These are phyloP conservation scores for Viola odorata DNA, from an alignment of 345 rosid species.

Conservation along the genomic window DNA sequence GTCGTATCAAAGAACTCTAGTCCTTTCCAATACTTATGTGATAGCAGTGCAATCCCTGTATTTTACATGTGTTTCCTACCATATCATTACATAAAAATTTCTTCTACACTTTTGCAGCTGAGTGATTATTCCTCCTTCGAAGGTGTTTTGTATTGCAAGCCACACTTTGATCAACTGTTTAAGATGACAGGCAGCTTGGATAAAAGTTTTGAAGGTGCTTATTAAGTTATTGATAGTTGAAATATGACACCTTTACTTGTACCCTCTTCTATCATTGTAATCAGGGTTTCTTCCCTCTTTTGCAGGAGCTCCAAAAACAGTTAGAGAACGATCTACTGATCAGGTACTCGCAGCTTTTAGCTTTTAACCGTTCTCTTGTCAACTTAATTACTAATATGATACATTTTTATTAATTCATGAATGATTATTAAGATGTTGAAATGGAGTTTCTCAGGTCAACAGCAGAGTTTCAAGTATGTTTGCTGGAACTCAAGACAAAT, in stretches of 20 bases:
- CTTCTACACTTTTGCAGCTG: slow-evolving; percentile 36
- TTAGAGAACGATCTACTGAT: slow-evolving; percentile 45
- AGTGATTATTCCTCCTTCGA: slow-evolving; percentile 59
- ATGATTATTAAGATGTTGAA: not conserved
- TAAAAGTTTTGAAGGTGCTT: slow-evolving; percentile 66
- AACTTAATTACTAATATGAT: too few species aligned
- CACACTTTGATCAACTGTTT: slow-evolving; percentile 72
- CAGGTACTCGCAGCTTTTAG: slow-evolving; percentile 32
- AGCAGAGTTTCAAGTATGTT: slow-evolving; percentile 61
- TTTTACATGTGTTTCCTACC: not conserved
- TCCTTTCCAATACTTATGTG: not conserved
- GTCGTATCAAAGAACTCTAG: not conserved
- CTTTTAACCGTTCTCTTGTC: too few species aligned
- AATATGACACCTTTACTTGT: not conserved
- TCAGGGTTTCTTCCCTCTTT: not conserved
- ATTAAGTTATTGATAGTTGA: not conserved
- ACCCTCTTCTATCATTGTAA: slow-evolving; percentile 1
- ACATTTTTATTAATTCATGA: too few species aligned
- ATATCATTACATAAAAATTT: not conserved
- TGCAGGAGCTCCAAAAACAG: slow-evolving; percentile 52
- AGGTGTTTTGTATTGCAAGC: slow-evolving; percentile 75
- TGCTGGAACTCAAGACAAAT: slow-evolving; percentile 78
- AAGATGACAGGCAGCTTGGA: slow-evolving; percentile 75
- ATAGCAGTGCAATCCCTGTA: not conserved
- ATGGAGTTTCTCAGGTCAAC: slow-evolving; percentile 32